A percentile compares a stretch with the other conserved stretches of the same genome.
phyloP scores from a whole-genome alignment of 2,329 filamentous ascomycete species.

The Neospermospora avenae region DNA sequence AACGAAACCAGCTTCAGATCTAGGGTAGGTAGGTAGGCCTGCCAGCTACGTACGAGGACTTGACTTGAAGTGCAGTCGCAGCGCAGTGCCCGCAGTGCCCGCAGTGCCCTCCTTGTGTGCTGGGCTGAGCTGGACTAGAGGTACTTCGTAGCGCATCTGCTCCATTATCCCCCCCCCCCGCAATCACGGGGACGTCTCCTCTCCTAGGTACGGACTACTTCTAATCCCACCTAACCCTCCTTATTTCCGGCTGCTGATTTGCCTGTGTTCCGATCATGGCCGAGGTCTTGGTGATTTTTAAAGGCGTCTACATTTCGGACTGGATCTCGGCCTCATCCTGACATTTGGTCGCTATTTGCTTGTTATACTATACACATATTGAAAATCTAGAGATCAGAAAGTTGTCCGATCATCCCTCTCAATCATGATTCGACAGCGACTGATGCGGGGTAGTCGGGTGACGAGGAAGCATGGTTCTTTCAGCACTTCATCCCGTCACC shows the following conservation, averaged over 20 bases:
- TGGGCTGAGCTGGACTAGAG: too few relatives aligned
- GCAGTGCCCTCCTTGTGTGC: too few relatives aligned
- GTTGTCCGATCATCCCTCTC: background rate
- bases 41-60: too few relatives aligned
- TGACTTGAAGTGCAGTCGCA: too few relatives aligned
- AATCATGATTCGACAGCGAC: slow-evolving; percentile 15
- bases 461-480: slow-evolving; percentile 15
- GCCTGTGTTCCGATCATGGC: slow-evolving; percentile 4
- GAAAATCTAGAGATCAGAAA: background rate
- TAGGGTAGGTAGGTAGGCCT: too few relatives aligned
- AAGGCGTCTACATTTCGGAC: background rate
- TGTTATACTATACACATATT: background rate
- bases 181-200: background rate
- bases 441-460: slow-evolving; percentile 19
- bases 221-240: background rate
- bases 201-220: too few relatives aligned
- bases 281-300: background rate
- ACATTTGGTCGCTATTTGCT: background rate
- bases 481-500: slow-evolving; percentile 16
- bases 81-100: too few relatives aligned
- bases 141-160: too few relatives aligned
- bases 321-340: background rate
- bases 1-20: too few relatives aligned
- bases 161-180: too few relatives aligned
- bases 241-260: slow-evolving; percentile 6